phyloP scores from a whole-genome alignment of 1,284 basidiomycete species.

The Anthracocystis setariae region DNA sequence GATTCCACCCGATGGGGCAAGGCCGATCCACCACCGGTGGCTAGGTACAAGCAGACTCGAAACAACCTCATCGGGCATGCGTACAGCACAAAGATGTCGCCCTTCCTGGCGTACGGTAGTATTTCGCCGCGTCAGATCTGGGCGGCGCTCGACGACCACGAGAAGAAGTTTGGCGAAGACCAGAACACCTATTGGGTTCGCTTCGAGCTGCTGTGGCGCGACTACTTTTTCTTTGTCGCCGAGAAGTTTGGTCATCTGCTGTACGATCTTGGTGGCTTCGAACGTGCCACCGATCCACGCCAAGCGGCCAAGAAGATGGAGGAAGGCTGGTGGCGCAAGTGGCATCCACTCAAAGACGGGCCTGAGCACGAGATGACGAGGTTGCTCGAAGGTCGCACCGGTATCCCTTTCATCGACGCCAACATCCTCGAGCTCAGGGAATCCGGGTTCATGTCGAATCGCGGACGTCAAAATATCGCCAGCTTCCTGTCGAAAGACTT shows the following conservation, averaged over 20 bases:
- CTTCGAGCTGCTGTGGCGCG: conserved; percentile 73
- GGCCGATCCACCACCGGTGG: conserved; percentile 67
- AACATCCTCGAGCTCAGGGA: conserved; percentile 71
- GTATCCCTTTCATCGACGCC: conserved; percentile 73
- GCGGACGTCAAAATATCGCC: conserved; percentile 73
- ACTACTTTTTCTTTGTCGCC: conserved; percentile 72
- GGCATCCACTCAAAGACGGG: conserved; percentile 52
- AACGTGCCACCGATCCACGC: conserved; percentile 69
- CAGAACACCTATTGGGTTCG: conserved; percentile 70
- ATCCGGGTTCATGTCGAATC: conserved; percentile 68
- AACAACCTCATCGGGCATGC: conserved; percentile 72
- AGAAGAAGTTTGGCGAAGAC: conserved; percentile 66
- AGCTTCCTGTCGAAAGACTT: conserved; percentile 72
- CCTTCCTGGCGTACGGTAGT: conserved; percentile 71
- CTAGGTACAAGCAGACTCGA: conserved; percentile 72
- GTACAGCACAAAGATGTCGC: conserved; percentile 73
- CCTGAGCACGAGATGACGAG: conserved; percentile 65
- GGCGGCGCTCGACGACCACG: conserved; percentile 67
- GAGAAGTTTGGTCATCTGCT: conserved; percentile 69
- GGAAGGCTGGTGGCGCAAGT: conserved; percentile 59
- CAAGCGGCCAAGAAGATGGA: conserved; percentile 68
- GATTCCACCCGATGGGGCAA: conserved; percentile 56
- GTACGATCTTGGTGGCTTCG: conserved; percentile 70
- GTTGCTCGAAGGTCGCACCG: conserved; percentile 72
- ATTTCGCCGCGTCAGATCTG: conserved; percentile 71